Conservation (phyloP, 2,329 filamentous ascomycete species). For the Raffaelea arxii region DNA sequence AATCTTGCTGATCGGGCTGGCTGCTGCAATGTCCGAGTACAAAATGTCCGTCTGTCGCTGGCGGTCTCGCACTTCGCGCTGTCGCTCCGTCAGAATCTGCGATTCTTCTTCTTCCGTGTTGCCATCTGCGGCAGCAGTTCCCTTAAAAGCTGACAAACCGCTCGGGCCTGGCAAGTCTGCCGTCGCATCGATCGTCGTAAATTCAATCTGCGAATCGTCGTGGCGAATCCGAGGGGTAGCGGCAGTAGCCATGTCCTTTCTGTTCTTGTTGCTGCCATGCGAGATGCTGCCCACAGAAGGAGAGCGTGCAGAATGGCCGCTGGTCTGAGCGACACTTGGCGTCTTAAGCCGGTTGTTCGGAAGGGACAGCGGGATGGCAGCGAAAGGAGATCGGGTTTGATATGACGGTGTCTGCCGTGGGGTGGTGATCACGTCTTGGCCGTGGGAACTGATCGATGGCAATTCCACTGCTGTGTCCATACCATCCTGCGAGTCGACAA, state of each 20-base stretch:
- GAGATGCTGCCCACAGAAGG: conserved; percentile 6
- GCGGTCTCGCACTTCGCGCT: conserved; percentile 66
- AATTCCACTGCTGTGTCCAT: conserved; percentile 24
- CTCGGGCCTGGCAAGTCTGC: conserved; percentile 23
- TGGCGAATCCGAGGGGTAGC: conserved; percentile 50
- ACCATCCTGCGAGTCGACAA: conserved; percentile 41
- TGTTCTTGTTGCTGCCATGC: not conserved
- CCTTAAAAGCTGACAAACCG: conserved; percentile 17
- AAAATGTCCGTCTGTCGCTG: conserved; percentile 58
- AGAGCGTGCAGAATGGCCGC: too few relatives aligned
- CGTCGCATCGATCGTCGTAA: conserved; percentile 58
- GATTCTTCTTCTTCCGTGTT: conserved; percentile 41
- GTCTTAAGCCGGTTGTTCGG: conserved; percentile 15
- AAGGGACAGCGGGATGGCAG: conserved; percentile 21
- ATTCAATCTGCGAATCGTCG: conserved; percentile 74
- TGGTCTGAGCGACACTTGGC: conserved; percentile 1
- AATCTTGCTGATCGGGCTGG: conserved; percentile 30
- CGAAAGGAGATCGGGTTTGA: conserved; percentile 15
- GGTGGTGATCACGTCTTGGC: conserved; percentile 12
- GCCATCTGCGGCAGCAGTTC: not conserved
- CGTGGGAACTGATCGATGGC: conserved; percentile 15
- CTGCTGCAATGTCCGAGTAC: conserved; percentile 56
- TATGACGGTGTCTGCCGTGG: conserved; percentile 13
- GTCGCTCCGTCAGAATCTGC: conserved; percentile 67
- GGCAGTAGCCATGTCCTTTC: conserved; percentile 14